Evolutionary conservation across 176 grass and related monocot genomes (phyloP), one percentile per base, ranked within the genome.

Genomic region (Eremochloa ophiuroides): DNA sequence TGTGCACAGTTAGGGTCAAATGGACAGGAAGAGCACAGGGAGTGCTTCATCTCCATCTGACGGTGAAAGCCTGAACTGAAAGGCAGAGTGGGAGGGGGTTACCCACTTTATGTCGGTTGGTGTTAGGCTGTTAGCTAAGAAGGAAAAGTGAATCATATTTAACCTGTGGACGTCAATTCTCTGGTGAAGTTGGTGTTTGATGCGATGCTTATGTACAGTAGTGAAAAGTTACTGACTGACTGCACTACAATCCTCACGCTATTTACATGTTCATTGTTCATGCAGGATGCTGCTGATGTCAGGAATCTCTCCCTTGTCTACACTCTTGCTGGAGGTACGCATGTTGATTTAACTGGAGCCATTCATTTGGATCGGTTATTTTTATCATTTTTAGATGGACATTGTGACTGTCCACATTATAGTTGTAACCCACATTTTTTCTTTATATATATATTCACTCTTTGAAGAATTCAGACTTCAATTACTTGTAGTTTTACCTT

Each of bases 231-330:
- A 16, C 5, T 14, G 27, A 15, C 51, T 59, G 29, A 16, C 4
- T 27, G 25, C 2, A 0, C 1, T 77, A 20, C 43, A 8, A 62
- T 58, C 66, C 77, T 59, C 10, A 22, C 1, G 11, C 71, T 43
- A 11, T 40, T 83, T 58, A 29, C 44, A 30, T 64, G 7, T 22
- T 43, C 31, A 38, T 25, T 55, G 15, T 10, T 5, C 17, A 4
- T 89, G 69, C 74, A 98, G 95, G 95, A 98, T 79, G 84, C 88
- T 20, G 84, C 81, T 6, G 92, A 98, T 87, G 84, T 98, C 71
- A 89, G 95, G 71, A 94, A 93, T 82, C 88, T 98, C 23, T 98
- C 95, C 66, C 84, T 98, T 71, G 95, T 98, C 12, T 94, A 93
- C 73, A 91, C 92, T 40, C 95, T 94, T 37, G 92, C 88, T 59